Conservation (phyloP, 345 rosid species). For the Pugionium cornutum region DNA sequence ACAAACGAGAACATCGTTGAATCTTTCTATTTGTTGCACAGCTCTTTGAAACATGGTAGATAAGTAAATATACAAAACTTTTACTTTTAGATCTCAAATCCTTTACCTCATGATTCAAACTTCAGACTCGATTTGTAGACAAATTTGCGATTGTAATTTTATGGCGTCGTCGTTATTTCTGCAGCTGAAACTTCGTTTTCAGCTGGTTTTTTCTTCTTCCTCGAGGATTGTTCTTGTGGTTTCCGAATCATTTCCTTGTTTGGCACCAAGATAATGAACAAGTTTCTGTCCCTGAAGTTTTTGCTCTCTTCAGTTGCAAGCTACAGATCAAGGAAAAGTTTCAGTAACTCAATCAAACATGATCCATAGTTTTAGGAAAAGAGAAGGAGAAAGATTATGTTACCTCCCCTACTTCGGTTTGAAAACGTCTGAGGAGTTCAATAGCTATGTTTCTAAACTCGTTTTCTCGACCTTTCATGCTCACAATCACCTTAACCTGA, state of each 20-base stretch:
- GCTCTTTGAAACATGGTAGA: slow-evolving; percentile 25
- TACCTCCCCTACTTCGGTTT: slow-evolving; percentile 92
- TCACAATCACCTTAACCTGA: slow-evolving; percentile 92
- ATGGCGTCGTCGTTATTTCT: slow-evolving; percentile 20
- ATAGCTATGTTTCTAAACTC: slow-evolving; percentile 86
- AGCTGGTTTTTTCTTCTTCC: slow-evolving; percentile 56
- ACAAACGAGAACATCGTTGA: slow-evolving; percentile 24
- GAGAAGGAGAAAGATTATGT: slow-evolving; percentile 8
- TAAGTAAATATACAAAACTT: slow-evolving; percentile 39
- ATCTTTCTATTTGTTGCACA: slow-evolving; percentile 31
- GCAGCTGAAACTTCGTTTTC: slow-evolving; percentile 53
- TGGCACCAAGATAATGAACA: slow-evolving; percentile 78
- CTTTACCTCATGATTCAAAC: slow-evolving; percentile 14
- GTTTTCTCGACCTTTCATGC: slow-evolving; percentile 90
- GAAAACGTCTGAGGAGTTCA: slow-evolving; percentile 82
- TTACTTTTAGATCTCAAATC: slow-evolving; percentile 22
- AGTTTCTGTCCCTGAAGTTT: slow-evolving; percentile 70
- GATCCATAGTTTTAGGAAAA: neutral
- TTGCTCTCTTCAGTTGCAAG: slow-evolving; percentile 89
- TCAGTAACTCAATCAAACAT: slow-evolving; percentile 25
- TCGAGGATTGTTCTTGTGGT: slow-evolving; percentile 65
- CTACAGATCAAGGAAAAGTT: slow-evolving; percentile 41
- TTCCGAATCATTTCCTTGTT: slow-evolving; percentile 68
- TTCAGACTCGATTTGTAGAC: slow-evolving; percentile 16
- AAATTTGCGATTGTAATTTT: neutral